These are phyloP conservation scores for Salix udensis DNA, from an alignment of 345 rosid species.

Conservation along the genomic window DNA sequence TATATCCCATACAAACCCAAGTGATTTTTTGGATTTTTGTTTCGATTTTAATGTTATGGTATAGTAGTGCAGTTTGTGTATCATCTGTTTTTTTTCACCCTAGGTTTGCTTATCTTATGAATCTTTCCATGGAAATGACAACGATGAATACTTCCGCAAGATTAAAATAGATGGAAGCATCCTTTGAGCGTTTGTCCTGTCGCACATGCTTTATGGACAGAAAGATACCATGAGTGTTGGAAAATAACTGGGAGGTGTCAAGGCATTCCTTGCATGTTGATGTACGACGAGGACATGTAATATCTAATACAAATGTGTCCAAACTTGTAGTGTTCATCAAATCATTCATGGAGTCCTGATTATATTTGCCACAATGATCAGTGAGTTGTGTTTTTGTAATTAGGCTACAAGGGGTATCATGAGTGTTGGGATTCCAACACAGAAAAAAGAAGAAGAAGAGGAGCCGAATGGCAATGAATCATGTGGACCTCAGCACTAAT, in stretches of 20 bases:
- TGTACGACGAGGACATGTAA: not conserved
- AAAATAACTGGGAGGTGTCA: conserved; percentile 16
- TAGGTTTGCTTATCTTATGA: conserved; percentile 25
- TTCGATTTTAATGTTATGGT: conserved; percentile 30
- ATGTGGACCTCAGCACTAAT: not conserved
- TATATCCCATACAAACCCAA: conserved; percentile 19
- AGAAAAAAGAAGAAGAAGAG: not conserved
- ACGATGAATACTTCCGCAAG: conserved; percentile 16
- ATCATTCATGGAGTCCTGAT: conserved; percentile 15
- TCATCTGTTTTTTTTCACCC: conserved; percentile 31
- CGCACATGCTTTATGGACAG: not conserved
- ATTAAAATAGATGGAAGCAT: conserved; percentile 12
- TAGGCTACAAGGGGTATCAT: not conserved
- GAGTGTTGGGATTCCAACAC: conserved; percentile 13
- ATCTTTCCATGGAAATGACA: conserved; percentile 32
- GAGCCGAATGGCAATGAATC: not conserved
- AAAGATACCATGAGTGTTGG: not conserved
- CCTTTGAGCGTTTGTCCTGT: conserved; percentile 7
- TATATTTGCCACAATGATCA: not conserved
- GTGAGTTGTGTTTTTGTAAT: not conserved
- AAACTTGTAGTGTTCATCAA: not conserved
- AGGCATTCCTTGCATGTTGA: conserved; percentile 1
- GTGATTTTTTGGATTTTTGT: conserved; percentile 33
- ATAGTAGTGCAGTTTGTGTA: conserved; percentile 52
- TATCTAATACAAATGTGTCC: not conserved